Evolutionary conservation across 1,139 yeast genomes (phyloP).

Genomic region (Kodamaea fungicola): DNA sequence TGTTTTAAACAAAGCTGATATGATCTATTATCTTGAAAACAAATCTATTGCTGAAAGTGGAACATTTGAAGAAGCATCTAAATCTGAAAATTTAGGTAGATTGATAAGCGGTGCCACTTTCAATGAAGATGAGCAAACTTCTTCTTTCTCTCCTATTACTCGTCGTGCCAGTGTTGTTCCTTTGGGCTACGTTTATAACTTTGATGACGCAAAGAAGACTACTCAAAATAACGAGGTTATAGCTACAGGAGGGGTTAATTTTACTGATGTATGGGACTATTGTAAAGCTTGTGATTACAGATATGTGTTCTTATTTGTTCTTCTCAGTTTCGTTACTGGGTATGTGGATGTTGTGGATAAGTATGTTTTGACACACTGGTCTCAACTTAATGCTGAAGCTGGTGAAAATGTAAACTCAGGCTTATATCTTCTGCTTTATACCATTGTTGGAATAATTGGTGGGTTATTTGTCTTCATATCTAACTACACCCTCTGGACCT

Average conservation of each 20-base stretch:
- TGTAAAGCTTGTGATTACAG: constrained; percentile 33
- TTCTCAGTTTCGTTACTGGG: constrained; percentile 19
- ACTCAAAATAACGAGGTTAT: constrained; percentile 26
- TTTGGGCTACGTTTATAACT: constrained; percentile 13
- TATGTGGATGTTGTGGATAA: constrained; percentile 24
- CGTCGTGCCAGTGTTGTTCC: constrained; percentile 22
- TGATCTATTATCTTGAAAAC: too few relatives aligned
- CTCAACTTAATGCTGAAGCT: constrained; percentile 28
- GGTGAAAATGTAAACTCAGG: constrained; percentile 24
- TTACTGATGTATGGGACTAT: constrained; percentile 30
- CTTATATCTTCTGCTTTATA: constrained; percentile 24
- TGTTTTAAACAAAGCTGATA: constrained; percentile 16
- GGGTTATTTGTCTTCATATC: constrained; percentile 26
- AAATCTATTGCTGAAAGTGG: neutral
- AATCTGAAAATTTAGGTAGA: constrained; percentile 2
- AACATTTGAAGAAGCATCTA: neutral
- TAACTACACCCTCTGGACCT: constrained; percentile 31
- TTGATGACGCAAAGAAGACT: constrained; percentile 9
- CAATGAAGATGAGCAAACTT: constrained; percentile 4
- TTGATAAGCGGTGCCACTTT: constrained; percentile 24
- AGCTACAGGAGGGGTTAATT: constrained; percentile 31
- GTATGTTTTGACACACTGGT: constrained; percentile 36
- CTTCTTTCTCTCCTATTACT: neutral
- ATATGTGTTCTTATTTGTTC: constrained; percentile 24
- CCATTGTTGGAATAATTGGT: constrained; percentile 25